Evolutionary conservation across 2,329 filamentous ascomycete genomes (phyloP).

Genomic region (Sclerotinia glacialis): DNA sequence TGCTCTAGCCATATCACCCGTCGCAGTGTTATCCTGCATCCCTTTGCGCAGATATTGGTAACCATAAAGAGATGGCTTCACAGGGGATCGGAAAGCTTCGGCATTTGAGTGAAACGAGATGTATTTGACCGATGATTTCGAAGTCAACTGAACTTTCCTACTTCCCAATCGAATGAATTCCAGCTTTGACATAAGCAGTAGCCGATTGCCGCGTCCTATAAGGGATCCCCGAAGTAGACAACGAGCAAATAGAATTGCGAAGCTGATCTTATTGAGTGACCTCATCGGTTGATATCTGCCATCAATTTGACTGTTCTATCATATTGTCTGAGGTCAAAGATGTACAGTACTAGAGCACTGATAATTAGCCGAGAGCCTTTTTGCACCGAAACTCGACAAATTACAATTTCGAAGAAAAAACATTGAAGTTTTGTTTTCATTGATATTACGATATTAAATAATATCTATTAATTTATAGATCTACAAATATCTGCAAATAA

Average conservation of each 20-base stretch:
- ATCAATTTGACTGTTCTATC: not conserved
- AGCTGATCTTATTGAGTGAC: not conserved
- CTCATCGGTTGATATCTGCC: not conserved
- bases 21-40: not conserved
- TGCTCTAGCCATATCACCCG: not conserved
- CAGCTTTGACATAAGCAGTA: not conserved
- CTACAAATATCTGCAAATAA: no score
- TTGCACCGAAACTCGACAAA: no score
- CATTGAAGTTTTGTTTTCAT: no score
- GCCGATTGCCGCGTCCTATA: not conserved
- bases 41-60: not conserved
- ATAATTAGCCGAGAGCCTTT: no score
- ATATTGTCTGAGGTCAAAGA: not conserved
- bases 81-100: not conserved
- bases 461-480: no score
- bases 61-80: slow-evolving; percentile 1
- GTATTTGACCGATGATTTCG: not conserved
- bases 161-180: not conserved
- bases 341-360: no score
- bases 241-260: slow-evolving; percentile 8
- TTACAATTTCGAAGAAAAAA: no score
- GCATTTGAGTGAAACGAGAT: slow-evolving; percentile 15
- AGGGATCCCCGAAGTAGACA: slow-evolving; percentile 6
- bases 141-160: not conserved
- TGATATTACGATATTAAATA: no score